Conservation (phyloP, 2,329 filamentous ascomycete genomes). For the Colletotrichum graminicola region DNA sequence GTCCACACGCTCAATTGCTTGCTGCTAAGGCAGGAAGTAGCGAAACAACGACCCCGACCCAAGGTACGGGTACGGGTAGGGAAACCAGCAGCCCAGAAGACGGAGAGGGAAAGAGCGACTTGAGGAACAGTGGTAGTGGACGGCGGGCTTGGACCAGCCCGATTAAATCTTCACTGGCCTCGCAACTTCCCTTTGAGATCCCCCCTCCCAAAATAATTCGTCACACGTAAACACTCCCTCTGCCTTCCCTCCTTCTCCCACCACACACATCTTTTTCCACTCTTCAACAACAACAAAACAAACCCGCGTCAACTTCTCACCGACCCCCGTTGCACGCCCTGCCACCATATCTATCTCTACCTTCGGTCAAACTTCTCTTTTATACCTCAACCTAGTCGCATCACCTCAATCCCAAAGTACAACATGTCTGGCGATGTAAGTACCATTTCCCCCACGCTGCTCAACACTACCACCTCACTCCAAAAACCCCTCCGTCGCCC, state of each 20-base stretch:
- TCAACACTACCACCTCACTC: conserved; percentile 37
- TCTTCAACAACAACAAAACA: conserved; percentile 41
- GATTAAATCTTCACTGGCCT: conserved; percentile 42
- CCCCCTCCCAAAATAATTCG: conserved; percentile 42
- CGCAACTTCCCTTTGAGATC: conserved; percentile 39
- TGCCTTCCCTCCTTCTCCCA: conserved; percentile 38
- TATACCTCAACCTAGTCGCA: conserved; percentile 30
- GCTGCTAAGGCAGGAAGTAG: conserved; percentile 15
- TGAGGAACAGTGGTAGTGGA: conserved; percentile 8
- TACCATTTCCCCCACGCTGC: conserved; percentile 39
- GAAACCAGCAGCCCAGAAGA: conserved; percentile 28
- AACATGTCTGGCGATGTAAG: conserved; percentile 44
- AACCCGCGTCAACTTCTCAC: conserved; percentile 38
- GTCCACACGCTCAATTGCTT: not conserved
- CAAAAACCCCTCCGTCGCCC: conserved; percentile 38
- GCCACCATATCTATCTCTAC: conserved; percentile 22
- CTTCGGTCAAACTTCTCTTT: conserved; percentile 28
- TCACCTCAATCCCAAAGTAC: conserved; percentile 32
- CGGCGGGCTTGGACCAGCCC: conserved; percentile 35
- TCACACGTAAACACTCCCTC: conserved; percentile 43
- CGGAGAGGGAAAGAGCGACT: conserved; percentile 19
- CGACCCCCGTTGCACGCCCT: conserved; percentile 34
- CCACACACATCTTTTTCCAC: conserved; percentile 37
- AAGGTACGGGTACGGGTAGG: conserved; percentile 13
- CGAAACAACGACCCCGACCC: conserved; percentile 26